Base-by-base conservation (phyloP, 495 filamentous ascomycete species). In the Elaphomyces granulatus region DNA sequence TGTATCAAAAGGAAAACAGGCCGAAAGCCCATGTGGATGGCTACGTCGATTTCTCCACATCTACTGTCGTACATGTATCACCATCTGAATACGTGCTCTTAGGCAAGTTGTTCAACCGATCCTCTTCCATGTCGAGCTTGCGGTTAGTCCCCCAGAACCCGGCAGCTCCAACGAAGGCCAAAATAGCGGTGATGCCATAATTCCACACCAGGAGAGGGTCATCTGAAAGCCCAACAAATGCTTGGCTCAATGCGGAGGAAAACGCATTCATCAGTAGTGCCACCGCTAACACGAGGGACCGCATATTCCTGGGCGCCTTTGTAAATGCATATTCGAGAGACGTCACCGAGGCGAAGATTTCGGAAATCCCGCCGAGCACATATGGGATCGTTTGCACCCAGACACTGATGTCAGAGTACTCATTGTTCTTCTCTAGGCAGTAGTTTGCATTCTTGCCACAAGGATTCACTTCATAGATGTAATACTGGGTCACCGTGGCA, bases 281-380 rank as follows among this genome's bases (percentile, higher is more conserved):
- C 53, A 85, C 66, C 1, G 78, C 72, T 47, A 77, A 77, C 39
- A 87, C 79, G 47, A 87, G 75, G n/a, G 78, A 81, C 37, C 80
- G 74, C 80, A 88, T 86, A 50, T 76, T 82, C 47, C 71, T 74
- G 4, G 85, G 85, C 0, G 85, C 83, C 64, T 88, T 85, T 53
- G 77, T 83, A 59, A 79, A 87, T 20, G 83, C 85, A 50, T 87
- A 86, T 53, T 82, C 78, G 12, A 81, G 63, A 39, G 64, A 68
- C 15, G 77, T 81, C 54, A 84, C 77, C 35, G 69, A 78, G 14
- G 78, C 78, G 55, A 85, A 75, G 47, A 83, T 82, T 58, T 85
- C 81, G 17, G 77, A 78, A 21, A 84, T 46, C 51, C 72, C 81
- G 42, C 83, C 77, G 38, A 85, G 66, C 19, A 83, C 51, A 59